Base-by-base conservation (phyloP, 306 rosid genomes). In the Prunus mongolica region DNA sequence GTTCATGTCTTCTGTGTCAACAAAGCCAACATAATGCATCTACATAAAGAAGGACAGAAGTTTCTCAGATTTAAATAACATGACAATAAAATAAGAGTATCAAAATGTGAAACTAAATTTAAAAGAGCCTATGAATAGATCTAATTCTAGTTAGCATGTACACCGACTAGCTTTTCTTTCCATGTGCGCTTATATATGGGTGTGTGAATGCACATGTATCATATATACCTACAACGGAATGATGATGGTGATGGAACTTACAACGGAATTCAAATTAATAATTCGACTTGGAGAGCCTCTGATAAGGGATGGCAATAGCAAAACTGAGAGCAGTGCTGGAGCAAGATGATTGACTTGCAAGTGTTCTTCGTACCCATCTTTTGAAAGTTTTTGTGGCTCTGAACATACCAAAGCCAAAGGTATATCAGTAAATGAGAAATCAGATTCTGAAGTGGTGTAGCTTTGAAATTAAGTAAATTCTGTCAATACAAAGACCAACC, bases 291-390 rank as follows among this genome's bases (percentile, higher is more conserved):
- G 96, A 83, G 97, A 90, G 55, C 96, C 98, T 87, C 90, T 88
- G 73, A 94, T 64, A 69, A 95, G 99, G 77, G 99, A 92, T 80
- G 97, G 99, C 90, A 95, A 86, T 69, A 95, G 97, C 85, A 96
- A 93, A 76, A 91, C 25, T 15, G 97, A 91, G 78, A 96, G 97
- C 90, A 96, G 80, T 61, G 98, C 92, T 47, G 99, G 98, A 70
- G 93, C 99, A 62, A 96, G 89, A 84, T 96, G 99, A 82, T 96
- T 96, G 78, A 96, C 99, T 92, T 96, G 99, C 90, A 92, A 77
- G 90, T 96, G 99, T 81, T 91, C 90, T 84, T 96, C 99, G 58
- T 92, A 91, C 65, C 96, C 96, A 75, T 92, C 97, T 87, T 88
- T 91, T 16, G 99, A 96, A 87, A 92, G 83, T 55, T 76, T 91